Evolutionary conservation across 345 rosid species (phyloP).

Genomic region (Moricandia arvensis): DNA sequence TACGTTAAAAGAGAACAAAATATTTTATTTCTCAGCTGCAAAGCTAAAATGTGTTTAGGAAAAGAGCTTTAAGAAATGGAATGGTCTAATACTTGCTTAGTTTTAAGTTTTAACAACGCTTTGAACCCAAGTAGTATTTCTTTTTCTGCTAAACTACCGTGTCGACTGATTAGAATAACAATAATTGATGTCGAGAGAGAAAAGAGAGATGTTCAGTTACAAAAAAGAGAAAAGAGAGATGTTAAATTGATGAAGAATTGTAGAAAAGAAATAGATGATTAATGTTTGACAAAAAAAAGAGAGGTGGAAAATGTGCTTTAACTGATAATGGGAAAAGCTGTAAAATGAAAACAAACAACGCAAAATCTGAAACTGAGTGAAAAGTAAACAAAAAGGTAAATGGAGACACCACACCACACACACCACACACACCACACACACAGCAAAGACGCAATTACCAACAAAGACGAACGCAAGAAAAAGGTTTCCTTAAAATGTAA

Average conservation of each 20-base stretch:
- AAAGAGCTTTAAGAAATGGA: neutral
- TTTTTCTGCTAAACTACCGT: neutral
- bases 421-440: neutral
- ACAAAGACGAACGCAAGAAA: constrained; percentile 6
- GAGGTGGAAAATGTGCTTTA: constrained; percentile 3
- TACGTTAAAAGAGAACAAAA: neutral
- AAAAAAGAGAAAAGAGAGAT: neutral
- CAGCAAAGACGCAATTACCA: constrained; percentile 6
- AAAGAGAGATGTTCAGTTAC: no score
- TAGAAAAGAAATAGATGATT: neutral
- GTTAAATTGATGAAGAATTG: neutral
- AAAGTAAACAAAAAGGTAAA: constrained; percentile 8
- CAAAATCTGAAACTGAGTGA: neutral
- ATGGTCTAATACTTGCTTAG: neutral
- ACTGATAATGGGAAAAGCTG: neutral
- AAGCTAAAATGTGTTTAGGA: neutral
- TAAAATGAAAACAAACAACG: neutral
- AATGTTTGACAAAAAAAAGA: neutral
- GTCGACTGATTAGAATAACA: neutral
- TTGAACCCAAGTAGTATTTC: neutral
- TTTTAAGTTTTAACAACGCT: neutral
- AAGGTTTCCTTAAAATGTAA: constrained; percentile 13
- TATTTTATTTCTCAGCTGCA: neutral
- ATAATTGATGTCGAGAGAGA: neutral
- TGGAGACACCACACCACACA: neutral